Evolutionary conservation across 202 grass and related monocot genomes (phyloP).

Genomic region (Dendrocalamus latiflorus): DNA sequence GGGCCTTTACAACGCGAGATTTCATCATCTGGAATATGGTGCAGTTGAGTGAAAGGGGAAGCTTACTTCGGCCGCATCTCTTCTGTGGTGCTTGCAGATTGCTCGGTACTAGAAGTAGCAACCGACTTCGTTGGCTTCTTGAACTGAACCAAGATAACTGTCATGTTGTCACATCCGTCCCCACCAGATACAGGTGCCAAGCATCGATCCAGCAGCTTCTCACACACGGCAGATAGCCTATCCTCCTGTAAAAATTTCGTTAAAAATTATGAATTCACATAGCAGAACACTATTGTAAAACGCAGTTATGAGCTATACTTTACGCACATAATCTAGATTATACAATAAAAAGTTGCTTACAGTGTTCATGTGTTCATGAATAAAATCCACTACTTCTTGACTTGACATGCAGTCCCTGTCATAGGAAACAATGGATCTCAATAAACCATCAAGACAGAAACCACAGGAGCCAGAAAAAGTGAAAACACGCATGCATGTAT

Average conservation of each 20-base stretch:
- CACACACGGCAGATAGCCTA: conserved; percentile 58
- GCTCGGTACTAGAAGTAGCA: conserved; percentile 26
- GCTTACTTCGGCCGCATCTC: conserved; percentile 41
- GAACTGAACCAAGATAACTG: conserved; percentile 77
- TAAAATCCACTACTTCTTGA: conserved; percentile 82
- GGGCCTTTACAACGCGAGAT: neutral
- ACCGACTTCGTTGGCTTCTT: conserved; percentile 40
- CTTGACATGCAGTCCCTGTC: conserved; percentile 89
- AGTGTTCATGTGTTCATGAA: conserved; percentile 49
- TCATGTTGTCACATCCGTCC: conserved; percentile 97
- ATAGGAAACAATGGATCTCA: neutral
- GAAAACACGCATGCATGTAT: neutral
- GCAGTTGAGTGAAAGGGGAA: neutral
- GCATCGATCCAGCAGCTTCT: conserved; percentile 66
- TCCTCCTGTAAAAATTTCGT: conserved; percentile 41
- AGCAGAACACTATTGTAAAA: neutral
- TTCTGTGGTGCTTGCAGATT: conserved; percentile 20
- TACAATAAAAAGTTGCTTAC: conserved; percentile 23
- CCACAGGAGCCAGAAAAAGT: neutral
- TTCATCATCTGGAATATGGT: neutral
- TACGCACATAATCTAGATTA: neutral
- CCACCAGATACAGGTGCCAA: conserved; percentile 53
- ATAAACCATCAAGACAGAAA: conserved; percentile 10
- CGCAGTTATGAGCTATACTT: neutral
- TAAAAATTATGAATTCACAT: neutral